Evolutionary conservation across 2,329 filamentous ascomycete genomes (phyloP).

Genomic region (Aspergillus pseudoterreus): DNA sequence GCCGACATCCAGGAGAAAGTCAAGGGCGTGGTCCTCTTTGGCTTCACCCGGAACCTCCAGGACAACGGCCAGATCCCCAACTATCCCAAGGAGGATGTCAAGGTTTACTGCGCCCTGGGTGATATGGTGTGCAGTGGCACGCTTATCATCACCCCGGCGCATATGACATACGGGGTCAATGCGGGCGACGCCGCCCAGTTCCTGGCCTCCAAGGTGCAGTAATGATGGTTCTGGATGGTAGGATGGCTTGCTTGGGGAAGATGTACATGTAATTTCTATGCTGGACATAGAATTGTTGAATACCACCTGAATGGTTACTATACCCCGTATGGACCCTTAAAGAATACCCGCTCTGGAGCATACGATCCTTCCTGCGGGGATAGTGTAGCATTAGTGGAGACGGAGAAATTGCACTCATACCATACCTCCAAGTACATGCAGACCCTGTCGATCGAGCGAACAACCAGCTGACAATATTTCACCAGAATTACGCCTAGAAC

Average conservation of each 20-base stretch:
- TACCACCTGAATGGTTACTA: too few species aligned
- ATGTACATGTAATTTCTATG: background rate
- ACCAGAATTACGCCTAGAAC: background rate
- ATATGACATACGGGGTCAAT: slow-evolving; percentile 15
- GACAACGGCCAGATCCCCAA: slow-evolving; percentile 15
- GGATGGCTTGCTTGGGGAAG: background rate
- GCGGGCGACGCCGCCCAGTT: slow-evolving; percentile 12
- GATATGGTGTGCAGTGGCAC: slow-evolving; percentile 17
- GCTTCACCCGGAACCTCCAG: slow-evolving; percentile 23
- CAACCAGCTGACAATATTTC: background rate
- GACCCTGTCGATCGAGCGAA: background rate
- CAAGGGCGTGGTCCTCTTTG: slow-evolving; percentile 42
- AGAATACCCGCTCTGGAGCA: too few species aligned
- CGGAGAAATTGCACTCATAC: too few species aligned
- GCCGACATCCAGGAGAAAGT: slow-evolving; percentile 24
- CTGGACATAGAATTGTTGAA: too few species aligned
- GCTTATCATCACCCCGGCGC: slow-evolving; percentile 12
- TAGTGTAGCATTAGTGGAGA: background rate
- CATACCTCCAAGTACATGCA: too few species aligned
- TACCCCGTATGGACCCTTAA: too few species aligned
- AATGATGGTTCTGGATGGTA: background rate
- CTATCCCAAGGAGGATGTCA: slow-evolving; percentile 15
- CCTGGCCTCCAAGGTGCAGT: slow-evolving; percentile 8
- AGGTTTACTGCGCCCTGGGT: slow-evolving; percentile 16
- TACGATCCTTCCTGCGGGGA: too few species aligned